Base-by-base conservation (phyloP, 1,139 yeast species). In the Pneumocystis murina region DNA sequence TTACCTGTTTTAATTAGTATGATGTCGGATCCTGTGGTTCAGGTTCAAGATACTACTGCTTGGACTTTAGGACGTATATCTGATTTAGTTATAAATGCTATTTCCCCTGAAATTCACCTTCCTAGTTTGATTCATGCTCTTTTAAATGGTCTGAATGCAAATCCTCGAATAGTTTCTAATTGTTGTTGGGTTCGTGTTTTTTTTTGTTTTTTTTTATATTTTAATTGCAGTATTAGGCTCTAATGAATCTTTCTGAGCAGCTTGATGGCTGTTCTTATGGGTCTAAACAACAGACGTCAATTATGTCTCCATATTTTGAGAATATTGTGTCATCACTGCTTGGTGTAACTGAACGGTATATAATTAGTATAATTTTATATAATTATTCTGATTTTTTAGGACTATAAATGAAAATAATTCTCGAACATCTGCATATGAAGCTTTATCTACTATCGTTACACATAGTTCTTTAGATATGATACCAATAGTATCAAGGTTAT, bases 1-100 rank as follows among this genome's bases (percentile, higher is more conserved):
- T 78, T 92, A 66, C 82, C 82, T 41, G 89, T 97, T 30, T 85
- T 92, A 66, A 78, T 91, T 64, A 73, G 74, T 28, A 80, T 91
- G 72, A 89, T 91, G 76, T 77, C 76, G 60, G 97, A 92, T 74
- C 80, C 82, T 35, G 78, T 81, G 43, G 78, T 89, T 68, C 96
- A 89, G 73, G 98, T 92, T 20, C 87, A 89, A 74, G 98, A 92
- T 73, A 91, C 98, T 0, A 96, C 91, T 60, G 95, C 97, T 8
- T 92, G 98, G 98, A 92, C 97, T 76, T 80, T 92, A 67, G 98
- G 98, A 66, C 84, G 97, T 76, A 88, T 92, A 70, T 95, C 97
- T 14, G 97, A 92, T 72, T 77, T 86, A 67, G 92, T 86, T 60
- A 82, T 88, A 67, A 87, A 83, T 66, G 91, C 95, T 5, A 84